Base-by-base conservation (phyloP, 2,329 filamentous ascomycete genomes). In the Paecilomyces variotii region DNA sequence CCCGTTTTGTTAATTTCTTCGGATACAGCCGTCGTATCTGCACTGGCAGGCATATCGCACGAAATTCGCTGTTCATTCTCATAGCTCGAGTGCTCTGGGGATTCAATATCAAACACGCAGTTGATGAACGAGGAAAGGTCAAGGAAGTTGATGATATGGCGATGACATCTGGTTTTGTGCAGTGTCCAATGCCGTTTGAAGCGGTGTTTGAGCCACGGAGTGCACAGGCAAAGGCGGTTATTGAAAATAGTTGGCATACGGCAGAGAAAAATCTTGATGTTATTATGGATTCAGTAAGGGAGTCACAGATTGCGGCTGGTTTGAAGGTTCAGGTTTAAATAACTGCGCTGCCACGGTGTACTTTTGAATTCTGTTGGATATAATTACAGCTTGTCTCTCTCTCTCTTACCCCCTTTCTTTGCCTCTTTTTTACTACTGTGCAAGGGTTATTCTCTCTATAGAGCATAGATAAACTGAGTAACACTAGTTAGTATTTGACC, bases 11-110 rank as follows among this genome's bases (percentile, higher is more conserved):
- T 0, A 80, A 77, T 7, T 80, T 83, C 55, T 82, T 85, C 60
- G 83, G 79, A 0, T 84, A 83, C 64, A 83, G 83, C 0, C 72
- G 82, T 6, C 73, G 83, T 9, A 77, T 83, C 0, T 76, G 76
- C 7, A 77, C 70, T 0, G 73, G 72, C 0, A 57, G 68, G 5
- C 58, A 67, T 59, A 65, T 76, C 45, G 72, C 71, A 2, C 61
- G 58, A 0, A 69, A 71, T 28, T 70, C 69, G 68, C 56, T 79
- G 70, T 64, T 83, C 64, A 80, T 84, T 60, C 82, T 82, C n/a
- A 81, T 85, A 59, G 78, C 80, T 0, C 72, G 82, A 32, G 81
- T 85, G 77, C 80, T 85, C 59, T 75, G 82, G 57, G 65, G 56
- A 2, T 71, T 64, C 54, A 56, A 67, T 50, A 61, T 69, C 24